phyloP scores from a whole-genome alignment of 345 rosid genomes.

The Brassica cretica region DNA sequence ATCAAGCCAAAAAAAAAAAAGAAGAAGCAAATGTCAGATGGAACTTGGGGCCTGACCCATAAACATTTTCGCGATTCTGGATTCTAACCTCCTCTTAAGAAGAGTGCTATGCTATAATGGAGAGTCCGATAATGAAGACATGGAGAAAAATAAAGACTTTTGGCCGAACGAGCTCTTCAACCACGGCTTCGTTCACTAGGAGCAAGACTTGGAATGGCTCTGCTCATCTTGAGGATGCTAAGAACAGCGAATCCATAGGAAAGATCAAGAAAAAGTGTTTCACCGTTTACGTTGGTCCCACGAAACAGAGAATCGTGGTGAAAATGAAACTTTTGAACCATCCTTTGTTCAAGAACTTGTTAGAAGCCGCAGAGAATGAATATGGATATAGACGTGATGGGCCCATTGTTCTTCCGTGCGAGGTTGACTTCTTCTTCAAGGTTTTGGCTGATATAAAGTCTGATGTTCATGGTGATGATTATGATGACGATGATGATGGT shows the following conservation, averaged over 20 bases:
- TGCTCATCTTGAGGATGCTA: not conserved
- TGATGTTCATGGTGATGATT: not conserved
- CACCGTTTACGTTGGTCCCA: constrained; percentile 71
- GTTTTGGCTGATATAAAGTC: constrained; percentile 58
- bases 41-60: constrained; percentile 11
- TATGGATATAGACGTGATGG: constrained; percentile 62
- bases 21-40: constrained; percentile 2
- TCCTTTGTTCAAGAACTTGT: constrained; percentile 65
- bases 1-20: not conserved
- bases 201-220: constrained; percentile 55
- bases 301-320: constrained; percentile 53
- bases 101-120: constrained; percentile 4
- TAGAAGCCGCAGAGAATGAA: constrained; percentile 75
- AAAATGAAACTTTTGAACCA: constrained; percentile 59
- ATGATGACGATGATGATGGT: constrained; percentile 21
- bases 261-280: constrained; percentile 46
- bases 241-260: not conserved
- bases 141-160: constrained; percentile 64
- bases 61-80: not conserved
- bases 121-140: constrained; percentile 43
- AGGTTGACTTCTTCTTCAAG: constrained; percentile 61
- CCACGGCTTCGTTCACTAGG: constrained; percentile 32
- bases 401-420: constrained; percentile 74
- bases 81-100: constrained; percentile 15
- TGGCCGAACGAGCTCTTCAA: constrained; percentile 25